Evolutionary conservation across 192 early-diverging fungal genomes (phyloP).

Genomic region (Backusella mclennaniae): DNA sequence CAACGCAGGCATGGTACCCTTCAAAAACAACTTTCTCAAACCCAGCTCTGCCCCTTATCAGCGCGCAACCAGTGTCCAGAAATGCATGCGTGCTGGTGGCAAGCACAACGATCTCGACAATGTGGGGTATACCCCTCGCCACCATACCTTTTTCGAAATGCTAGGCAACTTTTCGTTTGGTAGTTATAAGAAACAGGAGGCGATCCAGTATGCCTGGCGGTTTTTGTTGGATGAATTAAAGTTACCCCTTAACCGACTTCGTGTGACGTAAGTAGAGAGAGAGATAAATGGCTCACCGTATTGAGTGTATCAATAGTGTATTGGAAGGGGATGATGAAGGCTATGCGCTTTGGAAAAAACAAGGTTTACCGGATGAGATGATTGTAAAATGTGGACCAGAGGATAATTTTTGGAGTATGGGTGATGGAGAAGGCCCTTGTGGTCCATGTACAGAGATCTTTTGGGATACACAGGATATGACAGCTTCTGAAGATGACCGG

Average conservation of each 20-base stretch:
- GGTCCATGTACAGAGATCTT: constrained; percentile 65
- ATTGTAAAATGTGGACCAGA: constrained; percentile 48
- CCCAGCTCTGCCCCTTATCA: constrained; percentile 46
- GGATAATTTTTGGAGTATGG: constrained; percentile 69
- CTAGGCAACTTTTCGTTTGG: constrained; percentile 67
- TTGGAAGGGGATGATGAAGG: constrained; percentile 54
- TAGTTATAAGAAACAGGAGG: constrained; percentile 47
- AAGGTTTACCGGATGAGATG: constrained; percentile 48
- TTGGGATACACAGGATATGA: constrained; percentile 53
- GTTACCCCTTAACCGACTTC: constrained; percentile 50
- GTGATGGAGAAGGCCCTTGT: constrained; percentile 61
- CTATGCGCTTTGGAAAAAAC: constrained; percentile 54
- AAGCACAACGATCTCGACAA: constrained; percentile 66
- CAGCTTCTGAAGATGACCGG: constrained; percentile 33
- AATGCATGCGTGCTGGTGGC: constrained; percentile 58
- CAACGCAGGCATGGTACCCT: constrained; percentile 64
- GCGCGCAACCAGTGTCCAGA: constrained; percentile 48
- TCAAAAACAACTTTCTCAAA: constrained; percentile 55
- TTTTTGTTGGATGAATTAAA: constrained; percentile 52
- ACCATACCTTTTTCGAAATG: constrained; percentile 72
- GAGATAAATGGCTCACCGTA: neutral
- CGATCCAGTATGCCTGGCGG: constrained; percentile 56
- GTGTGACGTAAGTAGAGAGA: constrained; percentile 50
- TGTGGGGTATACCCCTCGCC: constrained; percentile 61
- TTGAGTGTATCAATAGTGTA: constrained; percentile 28